Percentiles rank a stretch among this genome's conserved stretches.
These are phyloP conservation scores for Clavispora phyllophila DNA, from an alignment of 805 yeast species.

Conservation along the genomic window DNA sequence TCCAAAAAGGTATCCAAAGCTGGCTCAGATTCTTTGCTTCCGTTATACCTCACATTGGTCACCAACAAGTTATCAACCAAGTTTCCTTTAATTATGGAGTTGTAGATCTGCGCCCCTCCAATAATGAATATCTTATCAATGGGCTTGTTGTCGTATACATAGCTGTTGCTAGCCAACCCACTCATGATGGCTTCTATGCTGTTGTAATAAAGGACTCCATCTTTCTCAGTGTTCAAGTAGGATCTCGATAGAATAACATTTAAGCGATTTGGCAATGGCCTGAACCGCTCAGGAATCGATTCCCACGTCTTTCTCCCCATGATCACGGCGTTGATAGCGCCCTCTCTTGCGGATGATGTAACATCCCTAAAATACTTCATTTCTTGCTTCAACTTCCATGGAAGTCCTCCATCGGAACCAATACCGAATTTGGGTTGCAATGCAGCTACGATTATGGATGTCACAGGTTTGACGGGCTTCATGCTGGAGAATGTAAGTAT, in stretches of 20 bases:
- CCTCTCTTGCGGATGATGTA: constrained; percentile 44
- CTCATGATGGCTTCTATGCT: constrained; percentile 28
- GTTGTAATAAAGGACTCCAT: constrained; percentile 25
- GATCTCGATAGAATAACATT: constrained; percentile 72
- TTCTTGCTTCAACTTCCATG: constrained; percentile 84
- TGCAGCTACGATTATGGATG: constrained; percentile 75
- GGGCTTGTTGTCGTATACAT: neutral
- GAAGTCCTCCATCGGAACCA: constrained; percentile 74
- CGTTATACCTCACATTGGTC: constrained; percentile 52
- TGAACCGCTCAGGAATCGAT: constrained; percentile 76
- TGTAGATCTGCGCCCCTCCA: constrained; percentile 90
- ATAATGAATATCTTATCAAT: constrained; percentile 71
- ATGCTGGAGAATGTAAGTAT: neutral
- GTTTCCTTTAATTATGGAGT: constrained; percentile 41
- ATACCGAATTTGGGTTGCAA: constrained; percentile 77
- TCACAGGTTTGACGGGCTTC: constrained; percentile 14
- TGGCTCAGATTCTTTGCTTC: constrained; percentile 25
- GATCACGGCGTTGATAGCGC: constrained; percentile 65
- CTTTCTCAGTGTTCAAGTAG: constrained; percentile 14
- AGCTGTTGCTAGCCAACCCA: constrained; percentile 1
- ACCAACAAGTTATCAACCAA: constrained; percentile 54
- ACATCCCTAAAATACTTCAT: constrained; percentile 79
- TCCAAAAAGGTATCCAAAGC: constrained; percentile 71
- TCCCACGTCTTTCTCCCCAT: constrained; percentile 99
- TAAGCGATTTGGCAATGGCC: constrained; percentile 73